Evolutionary conservation across 2,329 filamentous ascomycete species (phyloP), one percentile per base, ranked within the genome.

Genomic region (Neodidymelliopsis sp.): DNA sequence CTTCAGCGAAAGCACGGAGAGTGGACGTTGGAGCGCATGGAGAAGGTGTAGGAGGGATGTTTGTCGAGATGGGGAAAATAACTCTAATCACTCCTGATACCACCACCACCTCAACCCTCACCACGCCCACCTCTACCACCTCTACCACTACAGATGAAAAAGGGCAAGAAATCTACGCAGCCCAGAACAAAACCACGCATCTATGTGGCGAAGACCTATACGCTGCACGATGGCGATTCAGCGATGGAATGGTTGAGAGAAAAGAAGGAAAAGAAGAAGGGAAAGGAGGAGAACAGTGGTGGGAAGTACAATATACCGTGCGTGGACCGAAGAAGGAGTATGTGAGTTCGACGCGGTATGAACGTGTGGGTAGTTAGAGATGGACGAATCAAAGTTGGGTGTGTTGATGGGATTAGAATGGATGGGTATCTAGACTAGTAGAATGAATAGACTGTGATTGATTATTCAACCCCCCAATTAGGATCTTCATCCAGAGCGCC

Each of bases 201-300:
- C 70, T 91, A 2, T 92, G 89, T 69, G 80, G 85, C 4, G 79
- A 86, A 40, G 89, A 93, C 63, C 81, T 85, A 63, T 92, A 92
- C 66, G 77, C 87, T 46, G 86, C 89, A 33, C 74, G 79, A 42
- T 91, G 91, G 72, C 77, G 81, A 50, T 92, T 92, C 70, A 69
- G 69, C 2, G 83, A 86, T 58, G 57, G 48, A 5, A 58, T 68
- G 59, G 22, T 27, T 19, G 35, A 20, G 6, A 23, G 22, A 1
- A 6, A 15, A 36, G 22, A 25, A 28, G 30, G 34, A 10, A 7
- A 11, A 15, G n/a, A 7, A n/a, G 42, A 30, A n/a, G 40, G 44
- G 9, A 27, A 24, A 5, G 38, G 49, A n/a, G 38, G 42, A 13
- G 19, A 58, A 3, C 30, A 47, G 28, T 67, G 64, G 62, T 75